Conservation (phyloP, 2,329 filamentous ascomycete species). For the Arachnomyces sp. region DNA sequence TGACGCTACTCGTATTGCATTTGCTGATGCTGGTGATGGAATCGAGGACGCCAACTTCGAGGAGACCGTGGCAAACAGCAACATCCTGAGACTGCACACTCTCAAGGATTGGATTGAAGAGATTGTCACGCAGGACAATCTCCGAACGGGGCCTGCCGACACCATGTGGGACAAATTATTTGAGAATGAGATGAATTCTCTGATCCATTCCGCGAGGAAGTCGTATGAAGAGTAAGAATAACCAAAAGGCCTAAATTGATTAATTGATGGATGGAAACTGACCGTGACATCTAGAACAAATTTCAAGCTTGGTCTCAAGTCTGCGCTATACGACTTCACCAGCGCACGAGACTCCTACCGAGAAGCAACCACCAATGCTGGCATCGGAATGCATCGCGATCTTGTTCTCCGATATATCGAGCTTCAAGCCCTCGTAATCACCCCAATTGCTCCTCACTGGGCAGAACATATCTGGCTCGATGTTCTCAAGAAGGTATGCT, state of each 20-base stretch:
- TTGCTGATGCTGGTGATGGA: conserved; percentile 90
- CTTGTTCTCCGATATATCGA: conserved; percentile 74
- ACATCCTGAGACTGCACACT: conserved; percentile 75
- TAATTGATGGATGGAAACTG: background rate
- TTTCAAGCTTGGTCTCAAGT: conserved; percentile 82
- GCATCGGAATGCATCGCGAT: conserved; percentile 79
- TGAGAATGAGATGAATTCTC: conserved; percentile 80
- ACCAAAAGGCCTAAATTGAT: background rate
- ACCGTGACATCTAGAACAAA: conserved; percentile 47
- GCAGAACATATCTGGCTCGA: conserved; percentile 91
- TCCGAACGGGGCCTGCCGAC: conserved; percentile 69
- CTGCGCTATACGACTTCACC: conserved; percentile 84
- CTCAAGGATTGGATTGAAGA: conserved; percentile 91
- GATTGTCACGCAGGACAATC: conserved; percentile 62
- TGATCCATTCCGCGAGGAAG: conserved; percentile 69
- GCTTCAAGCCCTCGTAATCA: conserved; percentile 73
- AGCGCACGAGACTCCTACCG: conserved; percentile 84
- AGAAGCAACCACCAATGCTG: conserved; percentile 67
- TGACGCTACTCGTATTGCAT: conserved; percentile 81
- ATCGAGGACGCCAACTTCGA: conserved; percentile 97
- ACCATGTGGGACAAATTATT: conserved; percentile 83
- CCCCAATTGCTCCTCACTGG: conserved; percentile 87
- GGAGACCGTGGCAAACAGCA: conserved; percentile 86
- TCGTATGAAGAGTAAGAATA: conserved; percentile 61
- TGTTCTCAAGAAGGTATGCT: conserved; percentile 60